These are phyloP conservation scores for Saccharum officinarum DNA, from an alignment of 176 grass and related monocot genomes.

Conservation along the genomic window DNA sequence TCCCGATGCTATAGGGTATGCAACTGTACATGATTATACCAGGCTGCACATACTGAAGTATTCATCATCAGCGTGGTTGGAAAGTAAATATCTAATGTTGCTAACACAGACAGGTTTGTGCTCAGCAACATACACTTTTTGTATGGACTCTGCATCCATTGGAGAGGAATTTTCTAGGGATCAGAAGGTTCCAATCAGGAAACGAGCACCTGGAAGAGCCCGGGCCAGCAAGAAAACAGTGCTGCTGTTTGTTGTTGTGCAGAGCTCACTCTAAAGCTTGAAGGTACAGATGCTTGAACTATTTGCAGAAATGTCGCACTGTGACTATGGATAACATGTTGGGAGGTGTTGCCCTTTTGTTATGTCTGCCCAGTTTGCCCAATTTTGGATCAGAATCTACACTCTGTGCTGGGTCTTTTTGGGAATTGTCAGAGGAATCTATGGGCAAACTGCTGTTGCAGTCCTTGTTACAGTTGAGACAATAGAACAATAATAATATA, in stretches of 20 bases:
- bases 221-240: not conserved
- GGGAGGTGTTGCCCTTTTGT: not conserved
- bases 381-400: not conserved
- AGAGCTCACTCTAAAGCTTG: conserved; percentile 9
- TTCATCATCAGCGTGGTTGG: not conserved
- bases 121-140: not conserved
- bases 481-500: conserved; percentile 13
- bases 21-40: conserved; percentile 1
- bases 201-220: not conserved
- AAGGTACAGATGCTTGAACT: conserved; percentile 17
- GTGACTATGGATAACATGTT: not conserved
- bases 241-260: conserved; percentile 6
- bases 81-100: not conserved
- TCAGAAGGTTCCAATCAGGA: conserved; percentile 38
- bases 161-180: conserved; percentile 1
- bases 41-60: not conserved
- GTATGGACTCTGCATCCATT: not conserved
- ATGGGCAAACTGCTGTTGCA: conserved; percentile 3
- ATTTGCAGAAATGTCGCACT: conserved; percentile 9
- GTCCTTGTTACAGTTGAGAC: not conserved
- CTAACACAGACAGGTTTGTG: not conserved
- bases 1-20: not conserved
- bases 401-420: conserved; percentile 15
- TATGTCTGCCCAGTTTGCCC: not conserved
- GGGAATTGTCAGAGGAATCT: not conserved